Evolutionary conservation across 202 grass and related monocot genomes (phyloP), one percentile per base, ranked within the genome.

Genomic region (Zizania palustris): DNA sequence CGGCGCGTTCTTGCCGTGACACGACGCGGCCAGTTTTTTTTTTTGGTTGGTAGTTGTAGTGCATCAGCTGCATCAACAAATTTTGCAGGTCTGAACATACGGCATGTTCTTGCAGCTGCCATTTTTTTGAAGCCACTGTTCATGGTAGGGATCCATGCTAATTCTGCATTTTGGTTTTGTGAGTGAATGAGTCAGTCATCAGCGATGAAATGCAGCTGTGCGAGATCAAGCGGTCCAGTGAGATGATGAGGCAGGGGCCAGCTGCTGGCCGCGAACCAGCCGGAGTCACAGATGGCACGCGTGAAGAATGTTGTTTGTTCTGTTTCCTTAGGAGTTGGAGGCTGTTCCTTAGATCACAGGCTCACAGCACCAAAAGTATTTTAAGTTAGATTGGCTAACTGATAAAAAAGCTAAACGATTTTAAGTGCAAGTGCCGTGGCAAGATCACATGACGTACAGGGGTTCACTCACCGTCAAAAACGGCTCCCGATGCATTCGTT

Each of bases 1-100:
- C 18, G 89, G 74, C 65, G 55, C 81, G 82, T 90, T 85, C 49
- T 44, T 81, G 4, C 43, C 8, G 15, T 80, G 66, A 71, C 13
- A 53, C 16, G 9, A 21, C 14, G 1, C 55, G 28, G 11, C 19
- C 57, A 20, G 14, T n/a, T 38, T 39, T 70, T 20, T n/a, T 38
- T 39, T 70, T 60, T 71, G 60, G 55, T 40, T 42, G 55, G 65
- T 49, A 15, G 46, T 15, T 37, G 4, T 41, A 20, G 5, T 18
- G 14, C 45, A 76, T 18, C 13, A 2, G 11, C 46, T 22, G 42
- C 77, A 19, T 62, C 3, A 60, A 10, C 38, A 56, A 2, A 6
- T 58, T 67, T 44, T 45, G 69, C 33, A n/a, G 80, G 40, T 5
- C 16, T 45, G 58, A 38, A 22, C 40, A 9, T 18, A 18, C n/a